These are phyloP conservation scores for Phylloporus arenicola DNA, from an alignment of 768 basidiomycete species.

Conservation along the genomic window DNA sequence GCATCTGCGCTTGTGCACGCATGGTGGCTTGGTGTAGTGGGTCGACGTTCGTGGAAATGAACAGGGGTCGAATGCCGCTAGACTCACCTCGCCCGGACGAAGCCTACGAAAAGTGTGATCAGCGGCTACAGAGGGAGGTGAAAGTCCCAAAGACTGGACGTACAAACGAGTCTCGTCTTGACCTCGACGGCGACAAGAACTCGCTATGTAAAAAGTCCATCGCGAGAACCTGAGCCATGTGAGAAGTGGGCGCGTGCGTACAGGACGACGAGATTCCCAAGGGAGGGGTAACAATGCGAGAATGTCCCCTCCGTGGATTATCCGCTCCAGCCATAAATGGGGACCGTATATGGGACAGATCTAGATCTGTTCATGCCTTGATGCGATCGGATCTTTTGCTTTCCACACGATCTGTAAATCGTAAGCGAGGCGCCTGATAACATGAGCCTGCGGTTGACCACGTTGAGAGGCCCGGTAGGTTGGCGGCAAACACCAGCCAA, in stretches of 20 bases:
- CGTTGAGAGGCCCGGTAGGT: conserved; percentile 2
- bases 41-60: neutral
- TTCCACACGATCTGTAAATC: neutral
- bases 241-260: neutral
- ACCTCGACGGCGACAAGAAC: neutral
- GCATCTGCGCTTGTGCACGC: neutral
- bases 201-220: neutral
- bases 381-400: neutral
- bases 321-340: conserved; percentile 16
- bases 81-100: conserved; percentile 23
- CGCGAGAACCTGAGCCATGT: conserved; percentile 10
- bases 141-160: conserved; percentile 3
- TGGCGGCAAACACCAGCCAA: conserved; percentile 3
- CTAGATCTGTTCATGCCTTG: neutral
- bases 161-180: conserved; percentile 12
- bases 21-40: neutral
- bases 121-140: neutral
- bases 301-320: neutral
- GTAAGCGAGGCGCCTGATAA: conserved; percentile 14
- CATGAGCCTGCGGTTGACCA: neutral
- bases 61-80: conserved; percentile 14
- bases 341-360: neutral
- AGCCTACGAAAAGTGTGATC: conserved; percentile 4
- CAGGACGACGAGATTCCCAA: neutral
- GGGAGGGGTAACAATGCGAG: neutral